Conservation (phyloP, 495 filamentous ascomycete genomes). For the Amorphotheca resinae region DNA sequence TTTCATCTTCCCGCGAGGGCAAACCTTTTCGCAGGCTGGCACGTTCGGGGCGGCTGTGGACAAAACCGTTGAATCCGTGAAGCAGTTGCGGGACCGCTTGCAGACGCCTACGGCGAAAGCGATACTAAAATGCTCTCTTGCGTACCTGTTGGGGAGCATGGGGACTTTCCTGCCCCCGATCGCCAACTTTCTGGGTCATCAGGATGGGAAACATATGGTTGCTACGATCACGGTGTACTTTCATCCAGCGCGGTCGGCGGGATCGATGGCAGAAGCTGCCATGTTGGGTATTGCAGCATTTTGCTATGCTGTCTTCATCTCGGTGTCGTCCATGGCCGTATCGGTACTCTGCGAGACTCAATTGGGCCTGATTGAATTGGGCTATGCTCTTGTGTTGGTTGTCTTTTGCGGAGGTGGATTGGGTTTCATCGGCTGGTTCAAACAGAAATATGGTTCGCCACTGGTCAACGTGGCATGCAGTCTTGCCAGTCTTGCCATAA, state of each 20-base stretch:
- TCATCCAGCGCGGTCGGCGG: constrained; percentile 81
- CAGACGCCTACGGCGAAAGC: constrained; percentile 47
- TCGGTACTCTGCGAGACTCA: constrained; percentile 61
- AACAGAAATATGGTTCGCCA: constrained; percentile 75
- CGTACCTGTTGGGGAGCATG: constrained; percentile 79
- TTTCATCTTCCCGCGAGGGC: constrained; percentile 9
- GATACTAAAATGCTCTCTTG: constrained; percentile 85
- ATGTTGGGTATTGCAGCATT: constrained; percentile 75
- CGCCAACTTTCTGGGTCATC: constrained; percentile 59
- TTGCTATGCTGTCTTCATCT: constrained; percentile 68
- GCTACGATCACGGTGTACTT: constrained; percentile 92
- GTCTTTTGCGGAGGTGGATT: constrained; percentile 84
- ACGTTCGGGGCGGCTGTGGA: constrained; percentile 22
- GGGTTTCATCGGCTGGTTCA: constrained; percentile 86
- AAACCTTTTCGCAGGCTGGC: constrained; percentile 17
- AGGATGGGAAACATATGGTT: constrained; percentile 94
- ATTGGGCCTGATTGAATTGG: constrained; percentile 39
- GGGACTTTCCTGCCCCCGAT: constrained; percentile 73
- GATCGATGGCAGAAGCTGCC: constrained; percentile 83
- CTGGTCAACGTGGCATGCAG: constrained; percentile 87
- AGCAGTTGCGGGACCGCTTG: constrained; percentile 29
- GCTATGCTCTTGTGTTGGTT: constrained; percentile 65
- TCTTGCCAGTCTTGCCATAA: constrained; percentile 78
- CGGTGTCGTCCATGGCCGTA: constrained; percentile 75
- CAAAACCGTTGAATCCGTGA: constrained; percentile 16